Conservation (phyloP, 2,329 filamentous ascomycete genomes). For the Arthrobotrys sinensis region DNA sequence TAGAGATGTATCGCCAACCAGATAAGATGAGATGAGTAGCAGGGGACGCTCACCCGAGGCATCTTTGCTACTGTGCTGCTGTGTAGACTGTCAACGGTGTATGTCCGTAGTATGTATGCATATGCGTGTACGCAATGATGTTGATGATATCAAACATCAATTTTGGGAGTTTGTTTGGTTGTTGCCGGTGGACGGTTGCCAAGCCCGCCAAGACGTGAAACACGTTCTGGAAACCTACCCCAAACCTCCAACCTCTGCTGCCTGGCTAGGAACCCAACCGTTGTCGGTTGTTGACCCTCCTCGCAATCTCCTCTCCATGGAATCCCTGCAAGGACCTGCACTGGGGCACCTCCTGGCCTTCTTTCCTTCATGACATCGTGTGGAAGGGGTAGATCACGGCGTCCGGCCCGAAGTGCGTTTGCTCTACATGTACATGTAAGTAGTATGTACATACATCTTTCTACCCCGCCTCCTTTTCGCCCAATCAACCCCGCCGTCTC, state of each 20-base stretch:
- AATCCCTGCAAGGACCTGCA: slow-evolving; percentile 31
- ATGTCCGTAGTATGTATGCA: too few species aligned
- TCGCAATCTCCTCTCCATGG: slow-evolving; percentile 40
- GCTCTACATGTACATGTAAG: not conserved
- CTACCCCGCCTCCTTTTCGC: not conserved
- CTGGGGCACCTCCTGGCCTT: slow-evolving; percentile 13
- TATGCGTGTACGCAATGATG: too few species aligned
- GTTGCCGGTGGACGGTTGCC: slow-evolving; percentile 10
- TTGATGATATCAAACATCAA: too few species aligned
- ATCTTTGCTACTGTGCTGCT: slow-evolving; percentile 25
- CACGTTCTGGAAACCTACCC: slow-evolving; percentile 42
- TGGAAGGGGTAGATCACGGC: slow-evolving; percentile 41
- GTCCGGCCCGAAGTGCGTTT: slow-evolving; percentile 52
- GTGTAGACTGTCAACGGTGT: too few species aligned
- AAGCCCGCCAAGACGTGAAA: slow-evolving; percentile 24
- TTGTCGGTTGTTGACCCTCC: slow-evolving; percentile 6
- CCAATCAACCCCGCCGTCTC: too few species aligned
- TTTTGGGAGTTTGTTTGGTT: too few species aligned
- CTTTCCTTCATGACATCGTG: not conserved
- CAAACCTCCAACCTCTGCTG: slow-evolving; percentile 47
- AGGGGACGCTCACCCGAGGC: slow-evolving; percentile 38
- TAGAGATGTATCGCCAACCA: not conserved
- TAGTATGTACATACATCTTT: too few species aligned
- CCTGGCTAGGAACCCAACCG: slow-evolving; percentile 45
- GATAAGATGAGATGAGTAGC: not conserved